These are phyloP conservation scores for Alternaria angustiovoidea DNA, from an alignment of 2,329 filamentous ascomycete species.

Conservation along the genomic window DNA sequence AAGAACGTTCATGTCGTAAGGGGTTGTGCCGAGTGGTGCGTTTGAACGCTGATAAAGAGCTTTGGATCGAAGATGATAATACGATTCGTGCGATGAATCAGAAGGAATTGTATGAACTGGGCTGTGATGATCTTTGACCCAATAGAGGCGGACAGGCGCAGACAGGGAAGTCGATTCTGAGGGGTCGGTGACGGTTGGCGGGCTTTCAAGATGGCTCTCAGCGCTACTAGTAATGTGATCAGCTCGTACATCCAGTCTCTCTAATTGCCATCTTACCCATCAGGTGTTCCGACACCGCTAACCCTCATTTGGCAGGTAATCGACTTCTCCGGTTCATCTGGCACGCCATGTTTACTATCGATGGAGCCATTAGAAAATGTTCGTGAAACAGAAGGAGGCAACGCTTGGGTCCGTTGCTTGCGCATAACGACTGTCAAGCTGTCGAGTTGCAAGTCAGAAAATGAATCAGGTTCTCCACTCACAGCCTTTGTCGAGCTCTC, in stretches of 20 bases:
- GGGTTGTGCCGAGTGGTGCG: conserved; percentile 55
- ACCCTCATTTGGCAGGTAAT: conserved; percentile 47
- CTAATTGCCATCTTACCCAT: conserved; percentile 35
- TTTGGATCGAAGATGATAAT: conserved; percentile 58
- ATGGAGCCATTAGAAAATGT: conserved; percentile 66
- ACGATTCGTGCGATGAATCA: conserved; percentile 59
- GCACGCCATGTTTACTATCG: conserved; percentile 59
- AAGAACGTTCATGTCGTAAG: conserved; percentile 69
- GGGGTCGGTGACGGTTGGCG: conserved; percentile 29
- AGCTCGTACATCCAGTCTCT: conserved; percentile 14
- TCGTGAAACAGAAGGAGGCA: conserved; percentile 45
- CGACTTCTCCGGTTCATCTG: conserved; percentile 56
- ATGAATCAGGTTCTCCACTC: conserved; percentile 54
- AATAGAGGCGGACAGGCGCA: conserved; percentile 52
- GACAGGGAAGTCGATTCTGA: conserved; percentile 25
- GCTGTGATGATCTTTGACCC: conserved; percentile 59
- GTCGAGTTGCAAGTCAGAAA: conserved; percentile 62
- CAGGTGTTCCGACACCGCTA: conserved; percentile 46
- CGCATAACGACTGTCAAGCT: conserved; percentile 63
- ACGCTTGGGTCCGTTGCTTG: conserved; percentile 48
- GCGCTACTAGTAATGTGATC: conserved; percentile 29
- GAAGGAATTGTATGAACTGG: conserved; percentile 54
- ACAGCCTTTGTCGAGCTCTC: conserved; percentile 44
- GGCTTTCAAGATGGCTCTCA: conserved; percentile 29
- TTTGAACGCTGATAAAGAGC: conserved; percentile 60